Percentiles rank a stretch among this genome's conserved stretches.
Evolutionary conservation across 2,329 filamentous ascomycete species (phyloP).

Genomic region (Purpureocillium lavendulum): DNA sequence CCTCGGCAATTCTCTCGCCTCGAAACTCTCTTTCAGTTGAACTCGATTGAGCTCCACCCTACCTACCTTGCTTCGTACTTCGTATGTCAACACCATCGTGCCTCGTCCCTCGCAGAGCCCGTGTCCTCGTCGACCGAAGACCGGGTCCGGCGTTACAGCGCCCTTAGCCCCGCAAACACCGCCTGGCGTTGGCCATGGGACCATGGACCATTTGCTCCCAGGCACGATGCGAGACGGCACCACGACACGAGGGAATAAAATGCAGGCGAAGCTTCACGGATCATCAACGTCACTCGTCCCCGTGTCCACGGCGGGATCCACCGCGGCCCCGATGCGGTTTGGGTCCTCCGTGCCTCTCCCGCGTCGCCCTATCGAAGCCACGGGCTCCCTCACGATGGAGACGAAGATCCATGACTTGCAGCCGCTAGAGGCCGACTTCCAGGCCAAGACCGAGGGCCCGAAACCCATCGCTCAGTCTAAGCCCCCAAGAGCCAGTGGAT

Average conservation of each 20-base stretch:
- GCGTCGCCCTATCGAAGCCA: background rate
- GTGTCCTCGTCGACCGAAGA: too few species aligned
- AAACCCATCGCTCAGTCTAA: background rate
- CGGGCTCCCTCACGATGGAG: background rate
- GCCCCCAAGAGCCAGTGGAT: background rate
- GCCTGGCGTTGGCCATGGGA: too few species aligned
- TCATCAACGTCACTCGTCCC: background rate
- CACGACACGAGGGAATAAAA: background rate
- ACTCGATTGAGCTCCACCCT: too few species aligned
- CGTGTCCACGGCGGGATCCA: background rate
- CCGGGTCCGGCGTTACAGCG: background rate
- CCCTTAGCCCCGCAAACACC: background rate
- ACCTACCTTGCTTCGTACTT: too few species aligned
- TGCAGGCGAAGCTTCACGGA: background rate
- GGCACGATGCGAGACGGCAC: too few species aligned
- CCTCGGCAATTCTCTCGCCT: too few species aligned
- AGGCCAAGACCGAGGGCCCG: conserved; percentile 3
- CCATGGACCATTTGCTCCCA: too few species aligned
- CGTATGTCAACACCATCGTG: too few species aligned
- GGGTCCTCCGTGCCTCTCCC: background rate
- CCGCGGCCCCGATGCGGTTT: background rate
- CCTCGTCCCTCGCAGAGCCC: too few species aligned
- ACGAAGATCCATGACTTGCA: background rate
- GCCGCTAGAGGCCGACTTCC: conserved; percentile 4
- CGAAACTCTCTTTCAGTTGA: too few species aligned